Evolutionary conservation across 495 filamentous ascomycete species (phyloP), one percentile per base, ranked within the genome.

Genomic region (Daldinia vernicosa): DNA sequence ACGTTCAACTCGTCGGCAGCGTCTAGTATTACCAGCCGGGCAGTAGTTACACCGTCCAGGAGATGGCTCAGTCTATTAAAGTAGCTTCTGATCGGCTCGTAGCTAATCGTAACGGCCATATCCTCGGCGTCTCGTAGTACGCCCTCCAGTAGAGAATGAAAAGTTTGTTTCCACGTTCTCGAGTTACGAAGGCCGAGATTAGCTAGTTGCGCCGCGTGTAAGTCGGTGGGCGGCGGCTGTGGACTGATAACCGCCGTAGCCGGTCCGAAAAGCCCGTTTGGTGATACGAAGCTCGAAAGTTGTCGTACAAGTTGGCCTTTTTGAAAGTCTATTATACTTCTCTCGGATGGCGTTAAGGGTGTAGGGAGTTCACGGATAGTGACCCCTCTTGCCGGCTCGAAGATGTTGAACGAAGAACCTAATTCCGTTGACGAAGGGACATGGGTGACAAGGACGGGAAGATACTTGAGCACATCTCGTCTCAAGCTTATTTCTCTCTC

Each of bases 81-180:
- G 9, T 79, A 78, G 26, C 72, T 60, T 62, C 82, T 68, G 6
- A 84, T 78, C 5, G 76, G 70, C 24, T 79, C 65, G 51, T 84
- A 85, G 12, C 76, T 68, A n/a, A 85, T 72, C 24, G 72, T 78
- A 0, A 85, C 78, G 1, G 76, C 78, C 78, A 83, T 81, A 56
- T 84, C 82, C 66, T 85, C 82, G 3, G 78, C 80, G 26, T 85
- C 83, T 28, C 82, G 72, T 14, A 84, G 70, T 12, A 79, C 74
- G 5, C 76, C 70, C 56, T 85, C 82, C 26, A 85, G 67, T 67
- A 84, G 75, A 35, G 74, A 71, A 32, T 84, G 81, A 26, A 85
- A 85, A n/a, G 83, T 80, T n/a, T 77, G 70, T 32, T 70, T 77
- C 83, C 83, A 85, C 5, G 74, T 78, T 7, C 45, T 71, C 5